phyloP scores from a whole-genome alignment of 257 asterid species.

The Henckelia pumila region DNA sequence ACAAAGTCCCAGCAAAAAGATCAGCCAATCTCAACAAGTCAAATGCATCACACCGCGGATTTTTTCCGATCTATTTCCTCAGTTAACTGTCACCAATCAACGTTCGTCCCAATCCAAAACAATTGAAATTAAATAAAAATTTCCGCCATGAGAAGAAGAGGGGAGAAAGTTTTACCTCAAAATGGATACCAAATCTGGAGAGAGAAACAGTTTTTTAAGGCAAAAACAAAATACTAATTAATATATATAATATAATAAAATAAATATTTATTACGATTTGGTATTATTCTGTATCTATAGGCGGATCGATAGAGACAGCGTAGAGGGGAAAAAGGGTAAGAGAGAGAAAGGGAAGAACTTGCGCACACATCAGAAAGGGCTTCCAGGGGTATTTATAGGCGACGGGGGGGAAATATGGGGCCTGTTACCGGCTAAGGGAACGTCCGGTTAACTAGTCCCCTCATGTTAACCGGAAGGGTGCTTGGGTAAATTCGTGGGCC shows the following conservation, averaged over 20 bases:
- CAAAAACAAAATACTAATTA: conserved; percentile 1
- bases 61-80: conserved; percentile 33
- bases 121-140: conserved; percentile 12
- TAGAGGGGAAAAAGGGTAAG: conserved; percentile 11
- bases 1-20: conserved; percentile 27
- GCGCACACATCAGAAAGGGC: conserved; percentile 24
- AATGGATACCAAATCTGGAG: conserved; percentile 51
- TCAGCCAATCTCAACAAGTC: conserved; percentile 35
- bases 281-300: conserved; percentile 20
- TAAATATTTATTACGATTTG: not conserved
- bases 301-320: conserved; percentile 25
- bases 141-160: conserved; percentile 9
- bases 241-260: no score
- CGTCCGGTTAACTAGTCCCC: conserved; percentile 37
- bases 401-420: no score
- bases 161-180: conserved; percentile 46
- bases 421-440: conserved; percentile 42
- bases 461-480: conserved; percentile 42
- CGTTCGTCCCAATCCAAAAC: conserved; percentile 21
- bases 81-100: conserved; percentile 20
- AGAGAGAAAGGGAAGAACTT: conserved; percentile 13
- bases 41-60: conserved; percentile 21
- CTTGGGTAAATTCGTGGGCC: conserved; percentile 19
- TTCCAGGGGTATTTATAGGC: conserved; percentile 70
- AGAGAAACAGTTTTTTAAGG: conserved; percentile 35